A percentile compares a stretch with the other conserved stretches of the same genome.
These are phyloP conservation scores for Calendula officinalis DNA, from an alignment of 129 eudicot species.

Conservation along the genomic window DNA sequence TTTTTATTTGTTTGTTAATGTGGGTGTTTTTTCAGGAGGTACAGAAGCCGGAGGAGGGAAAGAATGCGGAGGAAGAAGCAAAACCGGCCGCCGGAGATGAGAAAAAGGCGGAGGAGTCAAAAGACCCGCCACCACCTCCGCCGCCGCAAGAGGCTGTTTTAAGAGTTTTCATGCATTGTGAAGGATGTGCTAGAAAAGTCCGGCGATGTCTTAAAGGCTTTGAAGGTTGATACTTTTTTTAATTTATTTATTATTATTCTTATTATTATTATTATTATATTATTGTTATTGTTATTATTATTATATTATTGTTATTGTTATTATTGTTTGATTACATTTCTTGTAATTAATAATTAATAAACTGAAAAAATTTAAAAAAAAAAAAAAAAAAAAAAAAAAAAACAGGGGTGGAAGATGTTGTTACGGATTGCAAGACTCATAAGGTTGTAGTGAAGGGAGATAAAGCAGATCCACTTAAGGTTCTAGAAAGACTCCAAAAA, in stretches of 20 bases:
- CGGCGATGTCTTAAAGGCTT: constrained; percentile 74
- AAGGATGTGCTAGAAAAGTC: constrained; percentile 87
- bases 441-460: constrained; percentile 88
- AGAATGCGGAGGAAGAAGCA: constrained; percentile 25
- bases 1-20: background rate
- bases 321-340: background rate
- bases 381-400: too few species aligned
- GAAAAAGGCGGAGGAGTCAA: constrained; percentile 27
- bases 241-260: too few species aligned
- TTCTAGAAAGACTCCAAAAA: constrained; percentile 66
- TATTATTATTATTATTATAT: background rate
- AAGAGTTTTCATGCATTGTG: constrained; percentile 82
- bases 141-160: constrained; percentile 67
- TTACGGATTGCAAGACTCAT: constrained; percentile 78
- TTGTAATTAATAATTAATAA: background rate
- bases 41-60: constrained; percentile 27
- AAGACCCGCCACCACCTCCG: constrained; percentile 28
- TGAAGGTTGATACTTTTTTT: constrained; percentile 33
- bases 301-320: background rate
- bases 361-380: background rate
- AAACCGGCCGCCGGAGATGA: constrained; percentile 36
- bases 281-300: background rate
- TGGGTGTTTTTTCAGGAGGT: constrained; percentile 25
- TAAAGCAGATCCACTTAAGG: constrained; percentile 69
- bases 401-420: constrained; percentile 80